Evolutionary conservation across 768 basidiomycete species (phyloP), one percentile per base, ranked within the genome.

Genomic region (Dentipellis sp.): DNA sequence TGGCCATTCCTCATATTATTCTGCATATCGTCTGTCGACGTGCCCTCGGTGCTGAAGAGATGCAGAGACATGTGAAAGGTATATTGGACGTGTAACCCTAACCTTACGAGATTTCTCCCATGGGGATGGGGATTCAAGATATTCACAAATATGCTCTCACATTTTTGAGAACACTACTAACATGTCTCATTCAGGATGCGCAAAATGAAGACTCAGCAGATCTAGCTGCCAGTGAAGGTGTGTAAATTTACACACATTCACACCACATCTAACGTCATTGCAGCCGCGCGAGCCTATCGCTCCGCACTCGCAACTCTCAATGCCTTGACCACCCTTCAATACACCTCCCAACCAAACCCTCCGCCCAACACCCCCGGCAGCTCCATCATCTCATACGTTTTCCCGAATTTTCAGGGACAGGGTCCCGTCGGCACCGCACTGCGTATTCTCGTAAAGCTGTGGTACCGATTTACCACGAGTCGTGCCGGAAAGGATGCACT

Each of bases 341-440:
- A 81, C 55, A 74, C 78, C 19, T 78, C 81, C 47, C 82, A 86
- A 51, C 74, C 80, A 2, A 72, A 73, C 7, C 56, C 57, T 35
- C 57, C 65, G 4, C 71, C 77, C 19, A 71, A 76, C 12, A 71
- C 74, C 22, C 66, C 69, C 38, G 65, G 68, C 16, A 72, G 71
- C 48, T 67, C 77, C 2, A 74, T 88, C 37, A 69, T 90, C 16
- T 81, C 83, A 2, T 77, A 81, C 0, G 75, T 90, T 53, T 71
- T 89, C 11, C 88, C 90, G 0, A 86, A 78, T 62, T 70, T 80
- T 19, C 88, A 90, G 65, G 87, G 86, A 2, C 86, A 86, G 67
- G 88, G 87, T 3, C 89, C 90, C 7, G 66, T 91, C 36, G 86
- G 83, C 23, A 86, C 80, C 59, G 75, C 78, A 4, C 64, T 88